phyloP scores from a whole-genome alignment of 495 filamentous ascomycete species.

The Aspergillus sparsus region DNA sequence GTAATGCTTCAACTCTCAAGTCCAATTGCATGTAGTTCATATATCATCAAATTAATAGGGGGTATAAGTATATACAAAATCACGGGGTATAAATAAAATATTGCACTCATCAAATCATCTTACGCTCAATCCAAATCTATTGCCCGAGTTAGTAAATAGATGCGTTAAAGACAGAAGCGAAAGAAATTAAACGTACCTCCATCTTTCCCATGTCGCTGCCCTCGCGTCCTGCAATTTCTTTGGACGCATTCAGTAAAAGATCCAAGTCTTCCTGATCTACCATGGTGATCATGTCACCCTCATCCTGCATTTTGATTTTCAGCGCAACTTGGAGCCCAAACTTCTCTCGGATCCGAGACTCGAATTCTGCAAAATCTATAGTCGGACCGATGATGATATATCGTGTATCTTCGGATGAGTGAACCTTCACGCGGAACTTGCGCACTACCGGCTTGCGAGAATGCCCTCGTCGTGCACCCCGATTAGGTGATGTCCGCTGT shows the following conservation, averaged over 20 bases:
- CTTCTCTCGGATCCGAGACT: slow-evolving; percentile 77
- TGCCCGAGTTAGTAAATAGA: slow-evolving; percentile 14
- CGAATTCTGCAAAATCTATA: slow-evolving; percentile 74
- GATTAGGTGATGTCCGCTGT: slow-evolving; percentile 33
- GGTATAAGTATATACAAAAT: slow-evolving; percentile 24
- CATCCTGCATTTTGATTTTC: slow-evolving; percentile 84
- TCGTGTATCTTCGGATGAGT: slow-evolving; percentile 81
- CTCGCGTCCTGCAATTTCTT: slow-evolving; percentile 68
- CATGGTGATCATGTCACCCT: slow-evolving; percentile 94
- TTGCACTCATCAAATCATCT: slow-evolving; percentile 32
- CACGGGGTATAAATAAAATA: slow-evolving; percentile 24
- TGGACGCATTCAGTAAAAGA: slow-evolving; percentile 69
- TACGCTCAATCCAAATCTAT: slow-evolving; percentile 65
- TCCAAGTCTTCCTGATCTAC: slow-evolving; percentile 96
- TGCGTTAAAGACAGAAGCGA: background rate
- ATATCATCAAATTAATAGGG: slow-evolving; percentile 13
- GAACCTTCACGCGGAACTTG: slow-evolving; percentile 86
- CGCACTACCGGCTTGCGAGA: slow-evolving; percentile 45
- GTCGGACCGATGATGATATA: slow-evolving; percentile 83
- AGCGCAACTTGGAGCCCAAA: slow-evolving; percentile 70
- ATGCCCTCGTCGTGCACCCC: slow-evolving; percentile 32
- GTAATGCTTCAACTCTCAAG: no score
- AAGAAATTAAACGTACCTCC: slow-evolving; percentile 66
- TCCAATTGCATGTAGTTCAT: background rate
- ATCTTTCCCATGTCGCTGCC: slow-evolving; percentile 87